Base-by-base conservation (phyloP, 192 early-diverging fungal genomes). In the Rhizoclosmatium globosum region DNA sequence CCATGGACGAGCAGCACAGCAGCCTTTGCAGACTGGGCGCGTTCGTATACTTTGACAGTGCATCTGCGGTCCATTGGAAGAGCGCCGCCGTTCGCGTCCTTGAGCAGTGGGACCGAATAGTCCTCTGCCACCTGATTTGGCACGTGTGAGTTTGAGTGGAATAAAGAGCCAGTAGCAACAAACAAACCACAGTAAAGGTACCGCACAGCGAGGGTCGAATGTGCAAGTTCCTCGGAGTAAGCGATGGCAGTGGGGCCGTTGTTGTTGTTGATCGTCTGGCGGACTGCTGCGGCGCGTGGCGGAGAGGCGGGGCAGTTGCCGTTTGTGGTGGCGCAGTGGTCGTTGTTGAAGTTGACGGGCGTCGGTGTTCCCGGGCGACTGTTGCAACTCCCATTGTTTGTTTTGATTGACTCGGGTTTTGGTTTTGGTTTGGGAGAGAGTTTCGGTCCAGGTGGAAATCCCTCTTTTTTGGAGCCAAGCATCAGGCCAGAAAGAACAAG, bases 21-120 rank as follows among this genome's bases (percentile, higher is more conserved):
- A 64, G 81, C 86, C 69, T 79, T 82, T 48, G 81, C 75, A 4
- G 47, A 59, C 2, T 67, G 47, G 23, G 59, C 19, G 6, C 65
- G 75, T 68, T 72, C 75, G 60, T 79, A 71, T 44, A 85, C 69
- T 1, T n/a, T n/a, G 45, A 68, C 61, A n/a, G 77, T 57, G 65
- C 85, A 87, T 46, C 79, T 17, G 17, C 85, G 44, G 65, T 85
- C 83, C 83, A 87, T 82, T 2, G 85, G 85, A 44, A 87, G 31
- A 43, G n/a, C 62, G 13, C 82, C 83, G 3, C 81, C 80, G 11
- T 11, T 68, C 13, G 70, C 61, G 3, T 60, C 71, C 39, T 76
- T 76, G 57, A 58, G 31, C 17, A 87, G 71, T 6, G 70, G 77
- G 11, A 86, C 82, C 3, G 59, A 7, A 72, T 82, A 86, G 17